Base-by-base conservation (phyloP, 2,329 filamentous ascomycete genomes). In the Trichoderma breve region DNA sequence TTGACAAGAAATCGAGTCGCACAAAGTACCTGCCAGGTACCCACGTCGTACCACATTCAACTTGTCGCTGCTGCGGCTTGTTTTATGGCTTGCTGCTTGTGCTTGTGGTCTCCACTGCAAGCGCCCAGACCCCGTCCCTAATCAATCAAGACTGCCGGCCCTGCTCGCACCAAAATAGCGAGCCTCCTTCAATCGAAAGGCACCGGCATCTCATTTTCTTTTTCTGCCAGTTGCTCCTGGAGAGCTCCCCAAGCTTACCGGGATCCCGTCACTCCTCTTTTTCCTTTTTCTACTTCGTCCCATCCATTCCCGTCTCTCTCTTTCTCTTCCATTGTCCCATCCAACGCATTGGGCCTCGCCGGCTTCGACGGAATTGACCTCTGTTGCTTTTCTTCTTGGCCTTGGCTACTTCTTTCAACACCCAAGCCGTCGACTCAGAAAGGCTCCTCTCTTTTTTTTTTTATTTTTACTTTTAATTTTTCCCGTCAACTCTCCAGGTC, bases 121-220 rank as follows among this genome's bases (percentile, higher is more conserved):
- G 66, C 66, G 66, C 66, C 66, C 58, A 51, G 66, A 51, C 66
- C 66, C 66, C 53, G 39, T 69, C 66, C 39, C 57, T 69, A 60
- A 61, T 61, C 64, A 67, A 67, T 58, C 66, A 67, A 67, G 64
- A 69, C 66, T 70, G 67, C 67, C 57, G 57, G 67, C 67, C 57
- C 67, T 70, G 67, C 67, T 62, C 67, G 55, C 67, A 70, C 57
- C 28, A 70, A 70, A 70, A 70, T 70, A 70, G 67, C 67, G 57
- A 70, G 67, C 67, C 67, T 70, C 57, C 57, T 70, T 53, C 57
- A 70, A 70, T 70, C 47, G 34, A 61, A 70, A 70, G 67, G 67
- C 61, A 71, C 69, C 53, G 62, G 62, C 62, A 65, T 28, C 69
- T 71, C 61, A 65, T 65, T 71, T 71, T 71, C 53, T 43, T 36